A percentile compares a stretch with the other conserved stretches of the same genome.
phyloP scores from a whole-genome alignment of 805 yeast genomes.

The Brettanomyces naardenensis region DNA sequence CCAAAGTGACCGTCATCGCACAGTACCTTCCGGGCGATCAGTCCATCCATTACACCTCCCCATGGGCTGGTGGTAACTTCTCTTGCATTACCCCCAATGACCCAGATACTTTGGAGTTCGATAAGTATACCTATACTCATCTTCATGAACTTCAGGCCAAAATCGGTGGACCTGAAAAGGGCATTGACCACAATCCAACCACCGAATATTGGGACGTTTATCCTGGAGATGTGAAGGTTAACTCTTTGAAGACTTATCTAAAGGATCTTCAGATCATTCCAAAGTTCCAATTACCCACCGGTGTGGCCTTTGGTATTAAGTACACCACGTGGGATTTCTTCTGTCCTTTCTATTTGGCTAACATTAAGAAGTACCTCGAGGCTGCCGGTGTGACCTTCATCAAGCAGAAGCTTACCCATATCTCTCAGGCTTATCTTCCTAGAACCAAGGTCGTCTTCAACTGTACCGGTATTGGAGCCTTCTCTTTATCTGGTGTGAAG shows the following conservation, averaged over 20 bases:
- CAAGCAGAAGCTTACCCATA: slow-evolving; percentile 40
- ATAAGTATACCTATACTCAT: slow-evolving; percentile 48
- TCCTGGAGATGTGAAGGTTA: slow-evolving; percentile 40
- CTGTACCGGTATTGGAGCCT: slow-evolving; percentile 72
- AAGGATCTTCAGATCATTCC: slow-evolving; percentile 36
- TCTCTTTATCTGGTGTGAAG: slow-evolving; percentile 51
- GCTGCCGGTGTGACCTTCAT: slow-evolving; percentile 43
- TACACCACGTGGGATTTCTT: slow-evolving; percentile 65
- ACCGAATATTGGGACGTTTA: slow-evolving; percentile 49
- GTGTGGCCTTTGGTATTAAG: slow-evolving; percentile 47
- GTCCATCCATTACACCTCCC: slow-evolving; percentile 66
- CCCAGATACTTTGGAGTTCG: slow-evolving; percentile 39
- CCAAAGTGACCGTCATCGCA: slow-evolving; percentile 50
- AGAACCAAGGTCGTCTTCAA: slow-evolving; percentile 51
- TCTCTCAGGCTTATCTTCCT: slow-evolving; percentile 43
- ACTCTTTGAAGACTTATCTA: slow-evolving; percentile 40
- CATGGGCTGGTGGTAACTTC: slow-evolving; percentile 70
- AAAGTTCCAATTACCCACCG: slow-evolving; percentile 36
- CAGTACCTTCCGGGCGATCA: slow-evolving; percentile 73
- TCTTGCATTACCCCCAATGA: slow-evolving; percentile 56
- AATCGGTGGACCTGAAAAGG: slow-evolving; percentile 45
- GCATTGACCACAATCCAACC: slow-evolving; percentile 48
- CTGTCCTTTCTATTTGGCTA: slow-evolving; percentile 53
- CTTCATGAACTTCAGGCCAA: slow-evolving; percentile 32
- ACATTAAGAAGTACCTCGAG: slow-evolving; percentile 36